Base-by-base conservation (phyloP, 176 grass and related monocot genomes). In the Elymus sibiricus region DNA sequence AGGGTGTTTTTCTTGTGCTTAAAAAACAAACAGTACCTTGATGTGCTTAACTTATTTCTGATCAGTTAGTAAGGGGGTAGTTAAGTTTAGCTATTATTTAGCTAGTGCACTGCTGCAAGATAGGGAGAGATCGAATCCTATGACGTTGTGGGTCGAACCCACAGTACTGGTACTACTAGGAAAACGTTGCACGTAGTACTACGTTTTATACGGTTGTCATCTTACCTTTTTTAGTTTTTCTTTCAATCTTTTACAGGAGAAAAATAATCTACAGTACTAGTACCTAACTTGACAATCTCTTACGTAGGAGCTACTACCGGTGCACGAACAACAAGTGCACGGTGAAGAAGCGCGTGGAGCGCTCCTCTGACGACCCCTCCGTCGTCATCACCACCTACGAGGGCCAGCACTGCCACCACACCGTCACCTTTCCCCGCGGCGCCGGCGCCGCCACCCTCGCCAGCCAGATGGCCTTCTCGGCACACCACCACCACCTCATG, bases 381-480 rank as follows among this genome's bases (percentile, higher is more conserved):
- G 39, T 93, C 6, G 91, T 95, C 26, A 74, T 95, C 87, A 95
- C 94, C 82, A 95, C 94, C 75, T 95, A 95, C 47, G 94, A 95
- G 90, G 94, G 94, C 27, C 94, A 93, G 77, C 94, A 95, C 77
- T 93, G 89, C 87, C 94, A 95, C 81, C 87, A 95, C 85, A 91
- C 84, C 47, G 78, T 88, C 53, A 71, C 91, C 73, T 89, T 82
- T 72, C 82, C 89, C 5, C 84, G 89, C 19, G 12, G 56, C 55
- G 42, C 71, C 7, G 39, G 73, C 11, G 19, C 65, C 15, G 59
- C 42, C 59, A 63, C 82, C 43, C 38, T 70, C 29, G 65, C 64
- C 21, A 81, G 77, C 10, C 84, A 88, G 68, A 59, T 89, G 35
- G 69, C 76, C 27, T 79, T 82, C 66, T 73, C 86, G 0, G 11